Base-by-base conservation (phyloP, 208 protist species). In the Cochliopodium minus region DNA sequence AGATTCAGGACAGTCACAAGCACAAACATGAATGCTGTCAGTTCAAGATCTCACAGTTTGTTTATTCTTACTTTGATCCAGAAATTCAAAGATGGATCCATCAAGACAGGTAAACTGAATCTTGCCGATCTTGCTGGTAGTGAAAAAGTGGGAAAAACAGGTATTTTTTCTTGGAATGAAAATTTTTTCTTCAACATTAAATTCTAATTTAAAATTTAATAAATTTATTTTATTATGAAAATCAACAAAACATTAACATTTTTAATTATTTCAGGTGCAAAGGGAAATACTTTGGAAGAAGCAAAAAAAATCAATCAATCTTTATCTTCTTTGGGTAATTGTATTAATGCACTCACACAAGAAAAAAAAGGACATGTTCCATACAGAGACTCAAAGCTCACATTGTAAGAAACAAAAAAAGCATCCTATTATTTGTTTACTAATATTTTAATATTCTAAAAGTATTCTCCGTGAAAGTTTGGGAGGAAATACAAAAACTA, bases 241-340 rank as follows among this genome's bases (percentile, higher is more conserved):
- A n/a, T n/a, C n/a, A n/a, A n/a, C n/a, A n/a, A n/a, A n/a, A n/a
- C n/a, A n/a, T n/a, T n/a, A n/a, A n/a, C n/a, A n/a, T n/a, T 15
- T 17, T n/a, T n/a, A n/a, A n/a, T n/a, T n/a, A n/a, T n/a, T n/a
- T n/a, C n/a, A n/a, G 70, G 81, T 30, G 76, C 79, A 26, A 67
- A 58, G 30, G 82, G 85, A 13, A 54, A 82, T 62, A 80, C 72
- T 10, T 61, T 90, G 32, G 83, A 87, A 69, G 83, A 90, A 71
- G 83, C 83, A 38, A 90, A 86, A 59, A 70, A 82, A 15, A 90
- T 90, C 58, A 90, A 90, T 65, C 77, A 79, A 39, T 88, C 82
- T 2, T 74, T 90, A 33, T 76, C 80, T 6, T 76, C 77, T 0
- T 74, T 90, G 4, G 78, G 83, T 35, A 65, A 79, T 49, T 79